Percentiles rank a stretch among this genome's conserved stretches.
phyloP scores from a whole-genome alignment of 2,329 filamentous ascomycete species.

The Aspergillus piperis region DNA sequence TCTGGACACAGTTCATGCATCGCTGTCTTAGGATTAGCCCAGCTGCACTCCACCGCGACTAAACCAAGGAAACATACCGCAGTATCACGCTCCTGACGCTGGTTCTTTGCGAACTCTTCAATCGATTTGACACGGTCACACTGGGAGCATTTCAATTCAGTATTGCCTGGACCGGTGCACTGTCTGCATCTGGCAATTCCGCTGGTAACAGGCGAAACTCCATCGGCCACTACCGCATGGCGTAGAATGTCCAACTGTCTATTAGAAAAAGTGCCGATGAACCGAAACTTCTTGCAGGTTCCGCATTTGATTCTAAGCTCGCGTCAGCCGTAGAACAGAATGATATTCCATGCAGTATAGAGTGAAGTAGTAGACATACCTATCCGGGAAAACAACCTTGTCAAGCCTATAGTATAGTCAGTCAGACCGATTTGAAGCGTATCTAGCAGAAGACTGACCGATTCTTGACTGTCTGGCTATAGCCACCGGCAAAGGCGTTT shows the following conservation, averaged over 20 bases:
- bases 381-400: constrained; percentile 32
- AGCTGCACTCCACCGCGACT: neutral
- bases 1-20: constrained; percentile 44
- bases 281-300: constrained; percentile 47
- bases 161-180: constrained; percentile 46
- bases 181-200: constrained; percentile 43
- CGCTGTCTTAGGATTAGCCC: constrained; percentile 32
- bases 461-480: constrained; percentile 25
- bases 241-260: constrained; percentile 47
- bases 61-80: constrained; percentile 41
- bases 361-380: constrained; percentile 25
- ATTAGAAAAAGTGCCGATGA: constrained; percentile 46
- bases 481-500: constrained; percentile 28
- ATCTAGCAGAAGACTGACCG: constrained; percentile 20
- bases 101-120: constrained; percentile 52
- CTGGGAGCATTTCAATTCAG: constrained; percentile 52
- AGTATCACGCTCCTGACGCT: constrained; percentile 48
- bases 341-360: too few relatives aligned
- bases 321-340: constrained; percentile 3
- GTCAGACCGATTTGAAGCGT: too few relatives aligned
- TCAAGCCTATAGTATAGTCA: constrained; percentile 25
- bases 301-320: constrained; percentile 49
- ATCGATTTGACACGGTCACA: constrained; percentile 52
- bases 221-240: constrained; percentile 25
- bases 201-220: constrained; percentile 16